A percentile compares a stretch with the other conserved stretches of the same genome.
Conservation (phyloP, 2,329 filamentous ascomycete species). For the Metarhizium guizhouense region DNA sequence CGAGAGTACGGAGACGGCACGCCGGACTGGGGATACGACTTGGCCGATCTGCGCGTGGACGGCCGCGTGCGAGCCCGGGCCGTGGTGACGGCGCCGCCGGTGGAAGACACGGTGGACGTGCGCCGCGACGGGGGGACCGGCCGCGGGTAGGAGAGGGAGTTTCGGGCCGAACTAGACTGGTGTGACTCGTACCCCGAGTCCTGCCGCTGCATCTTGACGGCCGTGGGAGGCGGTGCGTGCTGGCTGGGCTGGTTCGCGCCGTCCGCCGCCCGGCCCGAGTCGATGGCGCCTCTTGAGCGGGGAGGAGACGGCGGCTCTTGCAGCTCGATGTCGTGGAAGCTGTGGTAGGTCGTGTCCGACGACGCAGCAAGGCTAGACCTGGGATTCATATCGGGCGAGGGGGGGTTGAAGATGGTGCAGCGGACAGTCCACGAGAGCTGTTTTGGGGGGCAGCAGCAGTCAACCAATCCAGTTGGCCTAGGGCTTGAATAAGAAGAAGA, state of each 20-base stretch:
- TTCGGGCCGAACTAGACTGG: slow-evolving; percentile 23
- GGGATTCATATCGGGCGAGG: slow-evolving; percentile 4
- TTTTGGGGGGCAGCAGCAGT: not conserved
- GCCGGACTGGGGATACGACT: slow-evolving; percentile 23
- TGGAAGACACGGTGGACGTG: slow-evolving; percentile 4
- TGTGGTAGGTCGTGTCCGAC: slow-evolving; percentile 45
- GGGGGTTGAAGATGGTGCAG: not conserved
- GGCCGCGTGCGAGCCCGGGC: slow-evolving; percentile 30
- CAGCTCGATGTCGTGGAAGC: slow-evolving; percentile 42
- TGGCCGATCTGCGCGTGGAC: slow-evolving; percentile 30
- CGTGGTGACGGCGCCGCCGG: slow-evolving; percentile 10
- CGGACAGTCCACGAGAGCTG: not conserved
- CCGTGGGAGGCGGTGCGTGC: slow-evolving; percentile 17
- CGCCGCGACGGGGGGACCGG: slow-evolving; percentile 14
- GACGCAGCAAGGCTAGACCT: slow-evolving; percentile 31
- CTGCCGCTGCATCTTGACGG: slow-evolving; percentile 40
- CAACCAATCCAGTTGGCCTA: not conserved
- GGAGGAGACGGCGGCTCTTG: slow-evolving; percentile 26
- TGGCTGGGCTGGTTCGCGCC: slow-evolving; percentile 7
- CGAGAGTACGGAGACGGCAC: slow-evolving; percentile 23
- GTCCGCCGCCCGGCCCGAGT: slow-evolving; percentile 11
- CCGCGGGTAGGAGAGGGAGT: slow-evolving; percentile 25
- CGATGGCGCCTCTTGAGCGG: too few species aligned
- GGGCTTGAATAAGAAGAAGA: not conserved
- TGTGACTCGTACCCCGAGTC: slow-evolving; percentile 52